A percentile compares a stretch with the other conserved stretches of the same genome.
These are phyloP conservation scores for Populus simonii DNA, from an alignment of 345 rosid species.

Conservation along the genomic window DNA sequence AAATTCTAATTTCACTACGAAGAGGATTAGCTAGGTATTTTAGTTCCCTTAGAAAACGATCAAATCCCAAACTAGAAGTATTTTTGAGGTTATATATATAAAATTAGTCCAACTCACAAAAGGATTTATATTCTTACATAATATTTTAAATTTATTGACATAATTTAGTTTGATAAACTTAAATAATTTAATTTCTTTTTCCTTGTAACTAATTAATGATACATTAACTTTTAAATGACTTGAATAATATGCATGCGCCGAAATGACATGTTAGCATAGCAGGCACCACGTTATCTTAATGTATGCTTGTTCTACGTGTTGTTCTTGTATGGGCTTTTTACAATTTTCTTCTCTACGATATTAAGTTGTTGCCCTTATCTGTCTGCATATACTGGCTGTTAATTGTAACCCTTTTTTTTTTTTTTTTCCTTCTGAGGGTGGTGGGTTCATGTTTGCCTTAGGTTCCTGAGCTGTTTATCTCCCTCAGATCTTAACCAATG, in stretches of 20 bases:
- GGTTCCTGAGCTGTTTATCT: conserved; percentile 99
- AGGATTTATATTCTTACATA: not conserved
- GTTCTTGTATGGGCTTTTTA: not conserved
- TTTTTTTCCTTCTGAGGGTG: conserved; percentile 3
- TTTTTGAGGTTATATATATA: no score
- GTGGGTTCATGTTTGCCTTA: conserved; percentile 21
- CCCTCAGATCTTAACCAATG: conserved; percentile 88
- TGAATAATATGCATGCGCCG: not conserved
- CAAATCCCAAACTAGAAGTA: no score
- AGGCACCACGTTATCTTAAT: conserved; percentile 1
- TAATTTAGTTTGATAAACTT: not conserved
- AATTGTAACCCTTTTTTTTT: not conserved
- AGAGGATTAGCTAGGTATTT: no score
- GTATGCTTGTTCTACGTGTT: not conserved
- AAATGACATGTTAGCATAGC: not conserved
- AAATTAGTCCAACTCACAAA: no score
- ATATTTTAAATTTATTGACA: not conserved
- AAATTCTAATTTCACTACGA: no score
- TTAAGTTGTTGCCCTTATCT: not conserved
- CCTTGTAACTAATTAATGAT: not conserved
- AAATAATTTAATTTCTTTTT: no score
- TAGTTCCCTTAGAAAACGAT: no score
- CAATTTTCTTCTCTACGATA: no score
- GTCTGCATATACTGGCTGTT: conserved; percentile 11
- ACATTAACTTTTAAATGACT: not conserved